phyloP scores from a whole-genome alignment of 495 filamentous ascomycete species.

The Margaritispora aquatica region DNA sequence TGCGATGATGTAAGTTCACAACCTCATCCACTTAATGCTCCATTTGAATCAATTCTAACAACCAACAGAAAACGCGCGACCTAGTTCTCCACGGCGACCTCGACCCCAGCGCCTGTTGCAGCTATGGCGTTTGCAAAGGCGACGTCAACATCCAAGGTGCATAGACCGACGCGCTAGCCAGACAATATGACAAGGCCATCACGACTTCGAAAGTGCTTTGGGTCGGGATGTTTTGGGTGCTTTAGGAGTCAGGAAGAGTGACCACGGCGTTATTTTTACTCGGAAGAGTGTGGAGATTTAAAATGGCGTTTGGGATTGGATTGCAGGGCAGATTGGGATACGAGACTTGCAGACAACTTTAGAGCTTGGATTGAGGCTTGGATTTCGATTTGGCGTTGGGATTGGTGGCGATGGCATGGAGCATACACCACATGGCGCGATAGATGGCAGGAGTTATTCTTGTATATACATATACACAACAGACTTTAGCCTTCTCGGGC shows the following conservation, averaged over 20 bases:
- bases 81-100: slow-evolving; percentile 37
- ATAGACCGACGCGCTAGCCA: not conserved
- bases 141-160: slow-evolving; percentile 35
- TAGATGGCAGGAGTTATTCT: too few relatives aligned
- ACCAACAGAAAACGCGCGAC: slow-evolving; percentile 36
- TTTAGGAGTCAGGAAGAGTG: too few relatives aligned
- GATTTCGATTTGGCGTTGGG: too few relatives aligned
- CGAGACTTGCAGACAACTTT: not conserved
- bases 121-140: slow-evolving; percentile 40
- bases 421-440: too few relatives aligned
- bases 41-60: not conserved
- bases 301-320: not conserved
- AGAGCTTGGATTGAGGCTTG: not conserved
- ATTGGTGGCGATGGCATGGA: too few relatives aligned
- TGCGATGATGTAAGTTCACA: slow-evolving; percentile 20
- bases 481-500: not conserved
- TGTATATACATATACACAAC: not conserved
- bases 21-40: not conserved
- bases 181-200: not conserved
- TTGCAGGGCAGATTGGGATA: not conserved
- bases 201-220: not conserved
- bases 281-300: not conserved
- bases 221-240: not conserved
- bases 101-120: slow-evolving; percentile 40
- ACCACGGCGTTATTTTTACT: not conserved